Evolutionary conservation across 164 flowering plant species (phyloP), one percentile per base, ranked within the genome.

Genomic region (Litsea cubeba): DNA sequence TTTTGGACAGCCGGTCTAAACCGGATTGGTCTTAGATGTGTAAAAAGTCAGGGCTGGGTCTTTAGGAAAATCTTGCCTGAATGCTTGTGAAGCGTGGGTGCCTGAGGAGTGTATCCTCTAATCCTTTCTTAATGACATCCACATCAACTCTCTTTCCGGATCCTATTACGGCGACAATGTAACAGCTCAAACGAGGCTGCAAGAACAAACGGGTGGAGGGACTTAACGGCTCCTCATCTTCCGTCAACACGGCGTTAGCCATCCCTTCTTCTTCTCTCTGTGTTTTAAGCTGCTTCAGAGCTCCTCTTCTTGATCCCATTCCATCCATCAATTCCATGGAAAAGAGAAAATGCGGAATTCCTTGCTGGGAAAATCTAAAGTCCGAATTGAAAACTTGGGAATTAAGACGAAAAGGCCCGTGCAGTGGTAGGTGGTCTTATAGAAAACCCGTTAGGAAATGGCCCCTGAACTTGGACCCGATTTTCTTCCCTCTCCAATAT

Each of bases 1-100:
- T 30, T 30, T 30, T 30, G 35, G 35, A 30, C 35, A 30, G 35
- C 35, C 35, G 0, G 35, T 30, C 35, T 30, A 30, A 30, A 30
- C 35, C 5, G 35, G 35, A 30, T 30, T 5, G 35, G 6, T 30
- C 3, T 30, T 30, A 5, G 35, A 30, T 30, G 35, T 30, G 35
- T 4, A 30, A 30, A 30, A 5, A 30, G 35, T 30, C 3, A 30
- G 35, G 35, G 5, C 6, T 30, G 35, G 35, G 35, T 30, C 5
- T 3, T 4, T 30, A 30, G 32, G 32, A 30, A 30, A 30, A 30
- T 12, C 40, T 57, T 78, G 87, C 92, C 82, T 72, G 84, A 57
- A 84, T 62, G 28, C 88, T 87, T 7, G 84, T 83, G 87, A 88
- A 88, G 23, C 89, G 86, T 64, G 86, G 90, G 40, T 82, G 82